phyloP scores from a whole-genome alignment of 2,329 filamentous ascomycete genomes.

The Sclerotinia glacialis region DNA sequence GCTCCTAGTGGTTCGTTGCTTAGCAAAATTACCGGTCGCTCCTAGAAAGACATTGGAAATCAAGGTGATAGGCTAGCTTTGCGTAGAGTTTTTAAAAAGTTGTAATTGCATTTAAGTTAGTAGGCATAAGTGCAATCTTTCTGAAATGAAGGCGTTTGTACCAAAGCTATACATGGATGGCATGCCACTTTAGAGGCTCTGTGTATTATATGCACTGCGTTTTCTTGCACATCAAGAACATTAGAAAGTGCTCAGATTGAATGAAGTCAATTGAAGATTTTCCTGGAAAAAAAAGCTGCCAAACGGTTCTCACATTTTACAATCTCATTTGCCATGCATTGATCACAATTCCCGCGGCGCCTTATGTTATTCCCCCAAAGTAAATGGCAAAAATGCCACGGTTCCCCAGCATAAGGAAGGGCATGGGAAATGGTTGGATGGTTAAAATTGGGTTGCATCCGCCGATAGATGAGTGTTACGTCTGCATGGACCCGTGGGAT shows the following conservation, averaged over 20 bases:
- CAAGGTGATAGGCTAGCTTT: constrained; percentile 29
- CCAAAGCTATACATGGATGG: constrained; percentile 32
- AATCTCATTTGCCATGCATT: constrained; percentile 11
- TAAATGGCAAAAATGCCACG: neutral
- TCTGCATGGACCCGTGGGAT: constrained; percentile 15
- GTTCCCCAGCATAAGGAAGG: neutral
- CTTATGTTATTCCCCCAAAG: constrained; percentile 1
- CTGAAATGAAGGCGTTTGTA: constrained; percentile 33
- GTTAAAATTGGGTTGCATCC: constrained; percentile 21
- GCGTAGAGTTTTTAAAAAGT: constrained; percentile 36
- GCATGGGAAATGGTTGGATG: constrained; percentile 16
- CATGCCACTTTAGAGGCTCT: constrained; percentile 31
- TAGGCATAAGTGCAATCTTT: constrained; percentile 30
- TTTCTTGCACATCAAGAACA: constrained; percentile 28
- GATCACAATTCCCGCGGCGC: neutral
- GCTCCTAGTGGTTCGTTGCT: constrained; percentile 35
- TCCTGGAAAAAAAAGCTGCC: neutral
- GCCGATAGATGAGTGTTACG: constrained; percentile 22
- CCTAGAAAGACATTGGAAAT: constrained; percentile 15
- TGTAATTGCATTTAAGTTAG: constrained; percentile 29
- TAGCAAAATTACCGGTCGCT: constrained; percentile 39
- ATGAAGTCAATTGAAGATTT: neutral
- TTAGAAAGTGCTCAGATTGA: constrained; percentile 19
- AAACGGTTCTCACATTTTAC: neutral
- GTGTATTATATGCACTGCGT: constrained; percentile 34